phyloP scores from a whole-genome alignment of 2,329 filamentous ascomycete species.

The Penicillium sp. region DNA sequence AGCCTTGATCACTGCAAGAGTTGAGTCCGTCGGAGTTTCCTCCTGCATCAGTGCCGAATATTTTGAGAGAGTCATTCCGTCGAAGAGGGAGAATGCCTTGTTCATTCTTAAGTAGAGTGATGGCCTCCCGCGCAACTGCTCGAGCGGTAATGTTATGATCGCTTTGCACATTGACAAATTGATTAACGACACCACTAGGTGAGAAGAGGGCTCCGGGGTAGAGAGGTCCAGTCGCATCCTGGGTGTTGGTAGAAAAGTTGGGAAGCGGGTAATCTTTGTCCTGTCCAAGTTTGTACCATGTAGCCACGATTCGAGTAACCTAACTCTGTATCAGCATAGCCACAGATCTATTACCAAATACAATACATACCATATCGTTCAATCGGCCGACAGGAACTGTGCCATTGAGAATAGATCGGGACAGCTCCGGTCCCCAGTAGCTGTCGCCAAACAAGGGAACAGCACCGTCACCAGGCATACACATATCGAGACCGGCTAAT shows the following conservation, averaged over 20 bases:
- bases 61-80: conserved; percentile 42
- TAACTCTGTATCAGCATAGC: conserved; percentile 22
- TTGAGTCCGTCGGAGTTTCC: conserved; percentile 66
- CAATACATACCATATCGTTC: conserved; percentile 52
- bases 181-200: conserved; percentile 67
- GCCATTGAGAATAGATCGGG: conserved; percentile 60
- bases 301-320: conserved; percentile 61
- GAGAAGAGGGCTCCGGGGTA: conserved; percentile 64
- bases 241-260: conserved; percentile 65
- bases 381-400: conserved; percentile 60
- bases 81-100: conserved; percentile 58
- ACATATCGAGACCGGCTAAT: conserved; percentile 69
- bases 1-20: conserved; percentile 68
- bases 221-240: conserved; percentile 58
- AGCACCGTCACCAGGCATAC: conserved; percentile 66
- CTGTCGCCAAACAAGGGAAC: conserved; percentile 58
- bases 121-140: conserved; percentile 59
- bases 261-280: conserved; percentile 60
- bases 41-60: conserved; percentile 58
- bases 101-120: conserved; percentile 67
- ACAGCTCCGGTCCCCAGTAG: conserved; percentile 62
- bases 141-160: conserved; percentile 57
- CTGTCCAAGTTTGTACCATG: conserved; percentile 62
- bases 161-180: conserved; percentile 65
- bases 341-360: neutral